Evolutionary conservation across 2,329 filamentous ascomycete species (phyloP).

Genomic region (Alternaria ethzedia): DNA sequence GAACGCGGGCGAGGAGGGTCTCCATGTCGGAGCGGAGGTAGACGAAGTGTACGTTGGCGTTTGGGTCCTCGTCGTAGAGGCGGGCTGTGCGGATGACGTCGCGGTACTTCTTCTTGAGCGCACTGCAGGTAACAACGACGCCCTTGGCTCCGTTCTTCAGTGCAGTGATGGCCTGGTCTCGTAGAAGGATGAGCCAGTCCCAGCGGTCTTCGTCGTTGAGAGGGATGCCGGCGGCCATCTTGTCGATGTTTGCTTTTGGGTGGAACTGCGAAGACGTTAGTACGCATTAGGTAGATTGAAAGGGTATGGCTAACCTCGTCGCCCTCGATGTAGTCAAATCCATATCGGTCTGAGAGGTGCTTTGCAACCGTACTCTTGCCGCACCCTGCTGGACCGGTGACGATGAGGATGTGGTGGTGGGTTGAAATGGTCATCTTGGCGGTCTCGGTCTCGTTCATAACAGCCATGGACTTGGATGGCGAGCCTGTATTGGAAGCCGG

Average conservation of each 20-base stretch:
- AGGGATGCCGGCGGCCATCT: constrained; percentile 85
- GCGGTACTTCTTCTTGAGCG: constrained; percentile 95
- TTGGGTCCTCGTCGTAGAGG: constrained; percentile 54
- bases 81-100: constrained; percentile 66
- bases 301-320: constrained; percentile 52
- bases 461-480: constrained; percentile 27
- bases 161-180: constrained; percentile 52
- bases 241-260: constrained; percentile 65
- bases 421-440: constrained; percentile 38
- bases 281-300: neutral
- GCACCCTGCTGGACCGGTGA: constrained; percentile 61
- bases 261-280: constrained; percentile 51
- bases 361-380: constrained; percentile 61
- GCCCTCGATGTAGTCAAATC: constrained; percentile 58
- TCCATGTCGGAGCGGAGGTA: constrained; percentile 83
- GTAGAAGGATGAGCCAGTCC: constrained; percentile 80
- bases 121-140: constrained; percentile 96
- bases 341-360: constrained; percentile 52
- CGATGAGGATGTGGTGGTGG: constrained; percentile 58
- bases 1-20: constrained; percentile 77
- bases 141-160: constrained; percentile 53
- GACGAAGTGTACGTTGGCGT: constrained; percentile 77
- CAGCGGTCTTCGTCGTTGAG: constrained; percentile 93
- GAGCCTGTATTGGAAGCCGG: constrained; percentile 37
- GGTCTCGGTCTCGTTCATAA: constrained; percentile 20